Base-by-base conservation (phyloP, 345 rosid genomes). In the Dovyalis caffra region DNA sequence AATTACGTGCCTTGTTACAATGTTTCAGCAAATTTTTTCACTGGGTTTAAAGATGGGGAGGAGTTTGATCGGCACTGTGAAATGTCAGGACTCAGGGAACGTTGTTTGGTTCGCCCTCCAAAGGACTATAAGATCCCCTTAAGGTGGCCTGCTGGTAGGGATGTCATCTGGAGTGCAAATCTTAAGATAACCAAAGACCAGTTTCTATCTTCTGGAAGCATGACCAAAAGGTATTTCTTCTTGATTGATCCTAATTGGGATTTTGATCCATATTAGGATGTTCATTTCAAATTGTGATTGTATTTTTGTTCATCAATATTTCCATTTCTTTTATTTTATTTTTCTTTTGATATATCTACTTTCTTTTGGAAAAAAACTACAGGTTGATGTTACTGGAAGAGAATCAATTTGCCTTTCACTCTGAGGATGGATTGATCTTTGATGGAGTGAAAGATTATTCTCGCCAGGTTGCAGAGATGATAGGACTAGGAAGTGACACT, bases 321-420 rank as follows among this genome's bases (percentile, higher is more conserved):
- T 28, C 7, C 70, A 16, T 47, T 61, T n/a, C 32, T 1, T 28
- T 10, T 73, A 16, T 47, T 61, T n/a, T n/a, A n/a, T 73, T 35
- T 43, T 38, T 16, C 9, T 66, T 40, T 60, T 62, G 37, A 31
- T 21, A 33, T 3, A 28, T 49, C 37, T 76, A 62, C 65, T 9
- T 53, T 57, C 16, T 64, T 69, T 28, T 62, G 64, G 7, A 6
- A 49, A 14, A 73, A 43, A 3, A 8, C 8, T 69, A 34, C 74
- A 93, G 99, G 90, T 75, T 96, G 86, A 96, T 96, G 99, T 73
- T 96, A 77, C 88, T 93, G 64, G 99, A 93, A 86, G 98, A 96
- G 88, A 96, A 96, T 84, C 99, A 96, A 84, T 90, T 95, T 71
- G 88, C 97, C 23, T 93, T 93, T 83, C 99, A 93, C 80, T 90